Base-by-base conservation (phyloP, 116 monocot species). In the Posidonia oceanica region DNA sequence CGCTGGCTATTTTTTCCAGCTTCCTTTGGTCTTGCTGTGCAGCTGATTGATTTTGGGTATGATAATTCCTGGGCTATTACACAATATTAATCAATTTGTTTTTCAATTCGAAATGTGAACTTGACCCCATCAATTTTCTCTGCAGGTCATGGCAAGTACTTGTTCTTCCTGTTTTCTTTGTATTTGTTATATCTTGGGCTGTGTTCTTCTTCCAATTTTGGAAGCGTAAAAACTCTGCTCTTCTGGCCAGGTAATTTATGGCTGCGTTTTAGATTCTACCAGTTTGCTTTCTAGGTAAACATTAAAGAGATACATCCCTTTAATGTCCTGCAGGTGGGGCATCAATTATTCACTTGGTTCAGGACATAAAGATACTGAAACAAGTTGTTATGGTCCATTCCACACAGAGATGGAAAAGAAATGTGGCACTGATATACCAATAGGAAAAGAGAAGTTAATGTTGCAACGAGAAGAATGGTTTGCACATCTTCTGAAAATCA, bases 401-500 rank as follows among this genome's bases (percentile, higher is more conserved):
- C 64, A 59, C 21, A 52, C 51, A 38, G 78, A 79, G 77, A 68
- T 2, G 48, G 80, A 80, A 62, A 83, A 76, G 55, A 81, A 83
- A 42, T 64, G 77, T 52, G 69, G 39, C 63, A 42, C 64, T 68
- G 74, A 80, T 48, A 72, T 62, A 29, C 84, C 86, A 15, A 72
- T 75, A 17, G 81, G 85, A 76, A 87, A 87, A 76, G 89, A 72
- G n/a, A 76, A 74, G 52, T 63, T 63, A n/a, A 67, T 20, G 54
- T 74, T 89, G 48, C 94, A 94, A 81, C 83, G 85, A 73, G 90
- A 87, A 67, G 94, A 94, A 73, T 94, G 94, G 94, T 70, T 85
- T 64, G 87, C 83, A 13, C 81, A 83, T 61, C 74, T 94, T 3
- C 74, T 84, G 60, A 90, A 70, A 78, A 76, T 94, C 40, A 76